Conservation (phyloP, 805 yeast species). For the Candida alai region DNA sequence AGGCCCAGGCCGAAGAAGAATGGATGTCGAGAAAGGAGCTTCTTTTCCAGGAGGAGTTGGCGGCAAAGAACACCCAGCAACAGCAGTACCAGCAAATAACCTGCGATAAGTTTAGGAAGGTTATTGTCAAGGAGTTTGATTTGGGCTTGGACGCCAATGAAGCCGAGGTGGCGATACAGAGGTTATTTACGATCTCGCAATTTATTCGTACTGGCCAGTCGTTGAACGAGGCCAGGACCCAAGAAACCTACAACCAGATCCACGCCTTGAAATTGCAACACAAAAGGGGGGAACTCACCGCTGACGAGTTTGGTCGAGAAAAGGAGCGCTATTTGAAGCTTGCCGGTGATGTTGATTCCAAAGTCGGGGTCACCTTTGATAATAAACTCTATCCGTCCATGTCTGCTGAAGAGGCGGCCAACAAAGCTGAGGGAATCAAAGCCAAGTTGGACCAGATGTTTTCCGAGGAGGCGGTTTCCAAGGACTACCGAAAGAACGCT, state of each 20-base stretch:
- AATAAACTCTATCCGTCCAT: constrained; percentile 39
- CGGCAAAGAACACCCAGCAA: constrained; percentile 36
- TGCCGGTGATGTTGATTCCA: constrained; percentile 38
- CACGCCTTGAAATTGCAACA: constrained; percentile 41
- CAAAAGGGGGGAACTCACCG: constrained; percentile 33
- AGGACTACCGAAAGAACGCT: constrained; percentile 40
- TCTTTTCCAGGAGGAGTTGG: constrained; percentile 50
- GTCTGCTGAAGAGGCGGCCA: constrained; percentile 23
- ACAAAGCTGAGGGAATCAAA: constrained; percentile 18
- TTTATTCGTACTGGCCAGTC: constrained; percentile 51
- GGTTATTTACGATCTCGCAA: constrained; percentile 50
- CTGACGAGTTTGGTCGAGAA: constrained; percentile 18
- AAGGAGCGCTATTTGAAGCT: constrained; percentile 32
- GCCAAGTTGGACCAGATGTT: constrained; percentile 17
- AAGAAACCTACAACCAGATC: constrained; percentile 50
- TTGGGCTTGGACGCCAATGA: constrained; percentile 22
- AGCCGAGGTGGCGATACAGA: constrained; percentile 28
- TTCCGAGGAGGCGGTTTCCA: constrained; percentile 23
- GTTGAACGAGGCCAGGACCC: constrained; percentile 52
- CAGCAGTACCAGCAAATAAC: constrained; percentile 8
- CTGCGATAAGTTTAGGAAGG: constrained; percentile 9
- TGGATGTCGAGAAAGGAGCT: constrained; percentile 67
- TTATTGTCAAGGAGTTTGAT: constrained; percentile 21
- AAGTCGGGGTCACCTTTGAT: constrained; percentile 46
- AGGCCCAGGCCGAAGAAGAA: constrained; percentile 56